Evolutionary conservation across 306 rosid genomes (phyloP).

Genomic region (Crataegus laevigata): DNA sequence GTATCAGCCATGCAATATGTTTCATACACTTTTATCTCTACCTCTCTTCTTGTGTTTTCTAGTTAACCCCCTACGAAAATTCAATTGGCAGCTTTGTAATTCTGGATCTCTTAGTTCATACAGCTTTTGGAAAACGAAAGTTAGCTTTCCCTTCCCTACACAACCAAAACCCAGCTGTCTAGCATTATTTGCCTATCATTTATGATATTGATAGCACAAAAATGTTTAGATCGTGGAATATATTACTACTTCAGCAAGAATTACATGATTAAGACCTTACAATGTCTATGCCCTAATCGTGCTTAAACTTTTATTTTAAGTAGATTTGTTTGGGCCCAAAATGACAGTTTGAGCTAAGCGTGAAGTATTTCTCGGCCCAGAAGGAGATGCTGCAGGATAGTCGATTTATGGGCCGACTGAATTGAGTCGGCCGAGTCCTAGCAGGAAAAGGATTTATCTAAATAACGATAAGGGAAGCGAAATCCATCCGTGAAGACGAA

Average conservation of each 20-base stretch:
- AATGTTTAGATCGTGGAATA: neutral
- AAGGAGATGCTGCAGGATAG: no score
- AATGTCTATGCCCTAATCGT: neutral
- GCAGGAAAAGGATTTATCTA: no score
- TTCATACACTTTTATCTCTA: neutral
- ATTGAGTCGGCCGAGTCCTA: no score
- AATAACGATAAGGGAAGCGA: no score
- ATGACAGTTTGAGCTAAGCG: no score
- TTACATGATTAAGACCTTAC: neutral
- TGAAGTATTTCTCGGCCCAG: no score
- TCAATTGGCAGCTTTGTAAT: neutral
- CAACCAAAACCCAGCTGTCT: neutral
- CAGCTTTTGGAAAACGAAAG: neutral
- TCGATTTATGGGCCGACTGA: no score
- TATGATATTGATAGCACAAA: neutral
- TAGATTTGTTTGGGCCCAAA: no score
- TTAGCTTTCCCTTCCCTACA: neutral
- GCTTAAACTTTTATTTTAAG: neutral
- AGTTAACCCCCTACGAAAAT: neutral
- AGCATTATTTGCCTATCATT: neutral
- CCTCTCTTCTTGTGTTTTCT: neutral
- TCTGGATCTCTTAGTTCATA: neutral
- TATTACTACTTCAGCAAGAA: neutral
- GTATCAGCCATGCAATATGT: neutral
- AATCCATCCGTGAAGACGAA: no score